These are phyloP conservation scores for Heterobasidion parviporum DNA, from an alignment of 1,284 basidiomycete genomes.

Conservation along the genomic window DNA sequence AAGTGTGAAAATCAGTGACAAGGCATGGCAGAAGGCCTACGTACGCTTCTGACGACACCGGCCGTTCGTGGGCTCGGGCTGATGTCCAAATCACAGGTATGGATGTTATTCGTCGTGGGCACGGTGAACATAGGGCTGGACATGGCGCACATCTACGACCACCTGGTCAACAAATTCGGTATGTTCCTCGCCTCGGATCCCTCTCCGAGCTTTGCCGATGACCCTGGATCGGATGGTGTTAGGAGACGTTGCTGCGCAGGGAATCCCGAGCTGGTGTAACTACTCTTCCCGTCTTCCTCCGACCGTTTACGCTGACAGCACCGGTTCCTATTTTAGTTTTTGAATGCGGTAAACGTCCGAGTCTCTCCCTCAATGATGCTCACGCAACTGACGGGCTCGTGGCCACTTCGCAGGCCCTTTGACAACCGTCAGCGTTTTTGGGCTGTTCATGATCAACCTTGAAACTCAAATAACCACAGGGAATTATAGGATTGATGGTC, in stretches of 20 bases:
- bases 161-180: not conserved
- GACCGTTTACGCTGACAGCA: no score
- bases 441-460: not conserved
- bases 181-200: not conserved
- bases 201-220: not conserved
- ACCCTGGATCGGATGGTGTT: not conserved
- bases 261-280: not conserved
- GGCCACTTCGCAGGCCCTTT: not conserved
- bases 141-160: not conserved
- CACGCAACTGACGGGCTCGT: no score
- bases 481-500: not conserved
- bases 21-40: not conserved
- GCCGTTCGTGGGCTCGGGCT: not conserved
- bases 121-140: not conserved
- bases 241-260: not conserved
- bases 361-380: no score
- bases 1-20: not conserved
- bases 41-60: not conserved
- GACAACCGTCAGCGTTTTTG: not conserved
- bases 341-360: no score
- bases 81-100: not conserved
- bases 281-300: no score
- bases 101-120: not conserved
- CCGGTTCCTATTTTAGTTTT: no score
- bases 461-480: not conserved